Evolutionary conservation across 176 grass and related monocot species (phyloP), one percentile per base, ranked within the genome.

Genomic region (Canna indica): DNA sequence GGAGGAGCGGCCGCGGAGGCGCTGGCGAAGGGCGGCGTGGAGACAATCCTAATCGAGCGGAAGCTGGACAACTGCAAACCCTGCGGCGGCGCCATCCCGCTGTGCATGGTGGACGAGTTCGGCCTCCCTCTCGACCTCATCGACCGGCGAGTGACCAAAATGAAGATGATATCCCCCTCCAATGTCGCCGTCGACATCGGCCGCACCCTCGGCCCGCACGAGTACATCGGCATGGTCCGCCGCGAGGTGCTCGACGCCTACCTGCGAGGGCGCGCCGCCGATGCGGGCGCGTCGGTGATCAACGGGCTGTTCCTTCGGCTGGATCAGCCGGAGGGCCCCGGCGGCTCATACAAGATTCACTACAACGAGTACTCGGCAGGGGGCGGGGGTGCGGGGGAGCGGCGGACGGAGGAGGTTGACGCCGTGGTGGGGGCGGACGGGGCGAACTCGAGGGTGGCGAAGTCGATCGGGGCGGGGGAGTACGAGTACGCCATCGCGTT

Each of bases 141-240:
- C 20, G 89, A 99, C 70, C 72, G 94, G 25, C 81, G 81, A 35
- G 94, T 99, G 54, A 87, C 77, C 34, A 93, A 99, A 84, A 99
- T 99, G 89, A 99, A 99, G 89, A 99, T 99, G 94, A 99, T 99
- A 0, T 99, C 94, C n/a, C 94, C 89, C 17, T 99, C 94, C 54
- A 99, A 99, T 68, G 89, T 99, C 25, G 89, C 86, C 20, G 94
- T 99, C n/a, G 94, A 99, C 74, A 99, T 93, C 73, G 94, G 94
- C 2, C 71, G 89, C 38, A 99, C 94, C 18, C 84, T 97, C 34
- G 82, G 61, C 22, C 89, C 94, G 16, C 74, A 90, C 72, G 94
- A 93, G 82, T 97, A 89, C 75, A 97, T 97, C 26, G 94, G 94
- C 35, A 99, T 99, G 94, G 89, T 99, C 16, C 71, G 94, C 70